Percentiles rank a stretch among this genome's conserved stretches.
Evolutionary conservation across 2,329 filamentous ascomycete species (phyloP).

Genomic region (Sclerotinia glacialis): DNA sequence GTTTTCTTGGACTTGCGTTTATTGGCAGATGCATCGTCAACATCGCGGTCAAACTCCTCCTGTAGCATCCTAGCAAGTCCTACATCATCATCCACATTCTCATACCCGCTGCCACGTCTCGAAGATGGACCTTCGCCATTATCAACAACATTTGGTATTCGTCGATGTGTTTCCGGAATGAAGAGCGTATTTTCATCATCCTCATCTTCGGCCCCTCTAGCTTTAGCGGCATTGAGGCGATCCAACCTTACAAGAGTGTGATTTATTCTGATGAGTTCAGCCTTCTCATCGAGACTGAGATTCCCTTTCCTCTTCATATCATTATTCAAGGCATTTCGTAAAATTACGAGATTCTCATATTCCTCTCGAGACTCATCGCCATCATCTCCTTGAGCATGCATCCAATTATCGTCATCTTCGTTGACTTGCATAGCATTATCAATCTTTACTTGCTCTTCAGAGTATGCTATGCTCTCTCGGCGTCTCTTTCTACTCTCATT

Average conservation of each 20-base stretch:
- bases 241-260: neutral
- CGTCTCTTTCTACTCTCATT: neutral
- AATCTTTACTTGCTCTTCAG: constrained; percentile 17
- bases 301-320: neutral
- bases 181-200: constrained; percentile 25
- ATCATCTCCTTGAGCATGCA: neutral
- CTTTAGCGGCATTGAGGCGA: constrained; percentile 2
- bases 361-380: constrained; percentile 12
- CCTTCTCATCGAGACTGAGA: neutral
- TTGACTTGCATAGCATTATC: constrained; percentile 22
- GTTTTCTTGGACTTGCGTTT: constrained; percentile 26
- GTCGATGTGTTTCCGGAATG: constrained; percentile 23
- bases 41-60: constrained; percentile 23
- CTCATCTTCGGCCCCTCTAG: neutral
- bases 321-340: neutral
- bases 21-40: neutral
- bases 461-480: neutral
- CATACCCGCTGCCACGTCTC: neutral
- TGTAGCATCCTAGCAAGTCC: constrained; percentile 24
- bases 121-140: constrained; percentile 19
- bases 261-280: neutral
- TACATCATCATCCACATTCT: constrained; percentile 18
- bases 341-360: constrained; percentile 5
- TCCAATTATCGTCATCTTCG: constrained; percentile 17
- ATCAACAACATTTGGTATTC: neutral